Evolutionary conservation across 176 grass and related monocot species (phyloP).

Genomic region (Lolium rigidum): DNA sequence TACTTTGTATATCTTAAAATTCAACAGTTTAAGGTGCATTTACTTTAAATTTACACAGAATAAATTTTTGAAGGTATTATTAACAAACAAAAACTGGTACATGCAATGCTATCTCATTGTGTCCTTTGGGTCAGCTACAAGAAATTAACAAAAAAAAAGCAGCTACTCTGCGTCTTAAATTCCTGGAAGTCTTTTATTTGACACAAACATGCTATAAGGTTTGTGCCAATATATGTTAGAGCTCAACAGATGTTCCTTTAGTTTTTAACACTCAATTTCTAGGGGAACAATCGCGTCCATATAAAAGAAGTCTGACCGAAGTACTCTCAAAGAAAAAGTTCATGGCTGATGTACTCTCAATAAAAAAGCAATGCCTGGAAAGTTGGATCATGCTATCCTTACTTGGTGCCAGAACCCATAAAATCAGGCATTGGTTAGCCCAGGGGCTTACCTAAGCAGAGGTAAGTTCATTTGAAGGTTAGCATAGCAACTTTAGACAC

Average conservation of each 20-base stretch:
- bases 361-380: not conserved
- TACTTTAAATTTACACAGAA: constrained; percentile 2
- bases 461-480: not conserved
- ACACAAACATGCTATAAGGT: not conserved
- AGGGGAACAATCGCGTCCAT: not conserved
- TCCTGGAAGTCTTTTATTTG: not conserved
- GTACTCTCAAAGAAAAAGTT: not conserved
- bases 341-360: not conserved
- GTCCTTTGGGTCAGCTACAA: no score
- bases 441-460: not conserved
- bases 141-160: no score
- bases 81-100: not conserved
- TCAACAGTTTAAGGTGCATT: not conserved
- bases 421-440: not conserved
- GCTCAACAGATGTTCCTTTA: not conserved
- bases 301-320: not conserved
- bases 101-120: not conserved
- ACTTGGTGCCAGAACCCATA: not conserved
- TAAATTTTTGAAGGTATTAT: not conserved
- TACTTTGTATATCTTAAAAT: constrained; percentile 7
- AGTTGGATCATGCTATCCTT: not conserved
- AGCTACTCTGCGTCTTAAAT: no score
- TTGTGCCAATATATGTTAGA: not conserved
- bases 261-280: not conserved
- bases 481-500: not conserved